phyloP scores from a whole-genome alignment of 805 yeast species.

The Yarrowia sp. region DNA sequence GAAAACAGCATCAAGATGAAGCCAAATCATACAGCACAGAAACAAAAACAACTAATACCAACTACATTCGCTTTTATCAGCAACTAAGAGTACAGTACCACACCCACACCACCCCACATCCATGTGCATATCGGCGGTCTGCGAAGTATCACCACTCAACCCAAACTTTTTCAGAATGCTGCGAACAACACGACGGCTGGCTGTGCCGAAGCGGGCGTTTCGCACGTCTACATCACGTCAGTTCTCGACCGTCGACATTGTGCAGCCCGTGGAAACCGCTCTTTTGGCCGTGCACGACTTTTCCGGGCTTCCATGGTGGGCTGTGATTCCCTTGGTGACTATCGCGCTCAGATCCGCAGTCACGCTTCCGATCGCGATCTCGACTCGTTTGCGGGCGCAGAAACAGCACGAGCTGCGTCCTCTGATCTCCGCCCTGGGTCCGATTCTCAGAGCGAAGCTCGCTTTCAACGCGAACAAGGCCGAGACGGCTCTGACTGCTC shows the following conservation, averaged over 20 bases:
- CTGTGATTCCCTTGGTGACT: conserved; percentile 71
- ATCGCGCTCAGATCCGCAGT: conserved; percentile 59
- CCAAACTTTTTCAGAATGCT: too few relatives aligned
- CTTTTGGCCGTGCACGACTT: conserved; percentile 33
- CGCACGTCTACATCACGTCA: neutral
- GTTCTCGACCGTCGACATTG: conserved; percentile 26
- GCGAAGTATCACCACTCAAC: too few relatives aligned
- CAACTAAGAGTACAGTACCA: too few relatives aligned
- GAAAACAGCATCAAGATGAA: too few relatives aligned
- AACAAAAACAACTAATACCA: too few relatives aligned
- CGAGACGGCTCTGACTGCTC: conserved; percentile 54
- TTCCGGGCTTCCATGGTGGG: conserved; percentile 76
- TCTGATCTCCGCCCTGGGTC: conserved; percentile 68
- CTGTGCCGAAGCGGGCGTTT: too few relatives aligned
- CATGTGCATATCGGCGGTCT: too few relatives aligned
- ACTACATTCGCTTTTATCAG: too few relatives aligned
- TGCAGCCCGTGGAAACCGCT: conserved; percentile 31
- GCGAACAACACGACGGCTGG: too few relatives aligned
- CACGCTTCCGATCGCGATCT: conserved; percentile 76
- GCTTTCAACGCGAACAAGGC: conserved; percentile 41
- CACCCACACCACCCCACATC: too few relatives aligned
- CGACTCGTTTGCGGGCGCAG: conserved; percentile 65
- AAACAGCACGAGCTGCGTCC: conserved; percentile 73
- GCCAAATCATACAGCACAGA: too few relatives aligned
- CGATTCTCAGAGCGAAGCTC: conserved; percentile 59